Evolutionary conservation across 2,329 filamentous ascomycete genomes (phyloP).

Genomic region (Microcyclosporella mali): DNA sequence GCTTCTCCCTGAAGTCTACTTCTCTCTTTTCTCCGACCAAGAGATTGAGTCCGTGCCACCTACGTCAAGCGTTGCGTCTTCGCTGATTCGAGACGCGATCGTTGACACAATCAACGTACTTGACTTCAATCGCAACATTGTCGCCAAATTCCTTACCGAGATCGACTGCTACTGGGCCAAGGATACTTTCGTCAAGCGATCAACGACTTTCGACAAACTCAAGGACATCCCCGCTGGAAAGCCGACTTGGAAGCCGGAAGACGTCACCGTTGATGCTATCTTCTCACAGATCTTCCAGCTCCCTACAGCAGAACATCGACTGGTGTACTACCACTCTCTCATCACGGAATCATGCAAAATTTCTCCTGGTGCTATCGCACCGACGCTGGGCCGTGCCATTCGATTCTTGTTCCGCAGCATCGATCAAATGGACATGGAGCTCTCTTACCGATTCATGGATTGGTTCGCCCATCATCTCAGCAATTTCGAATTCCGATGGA

Average conservation of each 20-base stretch:
- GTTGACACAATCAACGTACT: constrained; percentile 91
- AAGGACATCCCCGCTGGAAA: constrained; percentile 58
- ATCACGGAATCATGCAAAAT: constrained; percentile 95
- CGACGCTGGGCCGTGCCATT: constrained; percentile 86
- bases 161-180: constrained; percentile 90
- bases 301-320: constrained; percentile 80
- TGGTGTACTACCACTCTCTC: constrained; percentile 93
- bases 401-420: constrained; percentile 80
- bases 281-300: constrained; percentile 92
- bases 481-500: constrained; percentile 99
- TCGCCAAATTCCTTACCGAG: constrained; percentile 85
- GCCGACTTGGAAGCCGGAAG: constrained; percentile 93
- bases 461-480: constrained; percentile 98
- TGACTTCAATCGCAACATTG: constrained; percentile 82
- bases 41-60: constrained; percentile 79
- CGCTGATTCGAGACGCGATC: constrained; percentile 75
- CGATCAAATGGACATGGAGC: constrained; percentile 77
- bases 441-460: constrained; percentile 82
- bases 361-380: constrained; percentile 91
- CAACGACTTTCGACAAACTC: constrained; percentile 85
- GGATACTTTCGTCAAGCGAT: constrained; percentile 86
- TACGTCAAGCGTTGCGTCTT: constrained; percentile 68
- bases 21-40: constrained; percentile 84
- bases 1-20: constrained; percentile 86
- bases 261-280: constrained; percentile 93